These are phyloP conservation scores for Fusarium sp. DNA, from an alignment of 2,329 filamentous ascomycete species.

Conservation along the genomic window DNA sequence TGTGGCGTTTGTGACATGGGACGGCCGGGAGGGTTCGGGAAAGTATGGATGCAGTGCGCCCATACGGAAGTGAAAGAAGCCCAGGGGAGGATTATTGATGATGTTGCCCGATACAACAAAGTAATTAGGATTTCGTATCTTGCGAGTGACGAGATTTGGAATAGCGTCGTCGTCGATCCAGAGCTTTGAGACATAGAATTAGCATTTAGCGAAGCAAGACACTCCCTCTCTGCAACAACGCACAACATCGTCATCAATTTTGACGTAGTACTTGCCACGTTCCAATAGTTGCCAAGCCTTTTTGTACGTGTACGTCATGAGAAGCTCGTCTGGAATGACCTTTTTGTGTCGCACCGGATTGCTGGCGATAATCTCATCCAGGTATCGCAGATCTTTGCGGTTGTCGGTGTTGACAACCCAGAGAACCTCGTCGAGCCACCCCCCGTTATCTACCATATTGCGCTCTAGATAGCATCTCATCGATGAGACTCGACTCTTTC, in stretches of 20 bases:
- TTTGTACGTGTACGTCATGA: slow-evolving; percentile 32
- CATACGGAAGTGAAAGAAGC: slow-evolving; percentile 41
- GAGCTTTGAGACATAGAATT: slow-evolving; percentile 17
- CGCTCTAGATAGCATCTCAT: slow-evolving; percentile 43
- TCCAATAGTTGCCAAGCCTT: slow-evolving; percentile 40
- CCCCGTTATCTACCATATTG: slow-evolving; percentile 39
- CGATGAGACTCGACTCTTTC: slow-evolving; percentile 22
- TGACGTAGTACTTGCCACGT: slow-evolving; percentile 42
- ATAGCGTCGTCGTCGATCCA: slow-evolving; percentile 43
- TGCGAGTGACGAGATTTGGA: slow-evolving; percentile 27
- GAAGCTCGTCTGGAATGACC: slow-evolving; percentile 22
- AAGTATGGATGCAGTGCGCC: slow-evolving; percentile 41
- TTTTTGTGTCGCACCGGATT: slow-evolving; percentile 36
- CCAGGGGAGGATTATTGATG: slow-evolving; percentile 42
- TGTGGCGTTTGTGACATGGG: slow-evolving; percentile 4
- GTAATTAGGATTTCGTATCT: slow-evolving; percentile 27
- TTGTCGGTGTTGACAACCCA: slow-evolving; percentile 38
- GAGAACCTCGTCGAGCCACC: slow-evolving; percentile 39
- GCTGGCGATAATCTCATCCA: slow-evolving; percentile 32
- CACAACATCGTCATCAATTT: slow-evolving; percentile 41
- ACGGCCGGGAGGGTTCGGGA: slow-evolving; percentile 16
- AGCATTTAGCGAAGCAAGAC: slow-evolving; percentile 12
- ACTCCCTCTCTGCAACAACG: neutral
- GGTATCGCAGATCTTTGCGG: slow-evolving; percentile 23
- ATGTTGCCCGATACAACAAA: slow-evolving; percentile 41